Evolutionary conservation across 2,329 filamentous ascomycete species (phyloP).

Genomic region (Neopestalotiopsis sp.): DNA sequence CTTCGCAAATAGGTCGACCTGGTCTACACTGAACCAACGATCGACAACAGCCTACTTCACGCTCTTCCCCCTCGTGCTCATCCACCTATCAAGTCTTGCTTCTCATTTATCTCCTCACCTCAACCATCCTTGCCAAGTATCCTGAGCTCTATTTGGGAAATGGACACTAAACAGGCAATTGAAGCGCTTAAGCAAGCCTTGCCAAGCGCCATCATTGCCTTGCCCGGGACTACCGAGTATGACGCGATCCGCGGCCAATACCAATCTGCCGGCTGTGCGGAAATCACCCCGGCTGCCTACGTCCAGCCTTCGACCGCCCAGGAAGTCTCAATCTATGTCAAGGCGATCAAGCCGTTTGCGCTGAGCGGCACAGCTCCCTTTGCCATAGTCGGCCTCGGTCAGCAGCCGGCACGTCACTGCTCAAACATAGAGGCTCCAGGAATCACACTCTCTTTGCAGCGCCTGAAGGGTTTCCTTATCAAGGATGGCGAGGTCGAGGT

Average conservation of each 20-base stretch:
- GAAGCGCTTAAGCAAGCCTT: no score
- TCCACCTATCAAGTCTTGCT: no score
- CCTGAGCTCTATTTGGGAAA: no score
- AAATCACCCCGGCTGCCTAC: conserved; percentile 12
- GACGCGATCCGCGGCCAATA: conserved; percentile 8
- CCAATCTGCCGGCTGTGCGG: conserved; percentile 6
- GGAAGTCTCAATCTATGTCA: conserved; percentile 17
- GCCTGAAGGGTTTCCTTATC: conserved; percentile 10
- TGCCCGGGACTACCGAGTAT: neutral
- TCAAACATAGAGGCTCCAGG: conserved; percentile 18
- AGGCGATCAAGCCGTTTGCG: conserved; percentile 17
- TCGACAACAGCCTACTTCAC: no score
- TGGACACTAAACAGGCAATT: no score
- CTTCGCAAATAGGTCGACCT: no score
- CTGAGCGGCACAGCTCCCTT: conserved; percentile 11
- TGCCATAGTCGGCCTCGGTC: conserved; percentile 20
- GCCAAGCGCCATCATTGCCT: no score
- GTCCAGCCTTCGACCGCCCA: conserved; percentile 11
- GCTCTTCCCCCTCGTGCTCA: no score
- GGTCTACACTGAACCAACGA: no score
- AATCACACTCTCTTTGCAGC: conserved; percentile 19
- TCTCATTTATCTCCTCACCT: no score
- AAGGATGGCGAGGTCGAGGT: conserved; percentile 12
- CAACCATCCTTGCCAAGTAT: no score
- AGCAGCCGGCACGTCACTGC: conserved; percentile 20